Evolutionary conservation across 129 eudicot genomes (phyloP), one percentile per base, ranked within the genome.

Genomic region (Tanacetum coccineum): DNA sequence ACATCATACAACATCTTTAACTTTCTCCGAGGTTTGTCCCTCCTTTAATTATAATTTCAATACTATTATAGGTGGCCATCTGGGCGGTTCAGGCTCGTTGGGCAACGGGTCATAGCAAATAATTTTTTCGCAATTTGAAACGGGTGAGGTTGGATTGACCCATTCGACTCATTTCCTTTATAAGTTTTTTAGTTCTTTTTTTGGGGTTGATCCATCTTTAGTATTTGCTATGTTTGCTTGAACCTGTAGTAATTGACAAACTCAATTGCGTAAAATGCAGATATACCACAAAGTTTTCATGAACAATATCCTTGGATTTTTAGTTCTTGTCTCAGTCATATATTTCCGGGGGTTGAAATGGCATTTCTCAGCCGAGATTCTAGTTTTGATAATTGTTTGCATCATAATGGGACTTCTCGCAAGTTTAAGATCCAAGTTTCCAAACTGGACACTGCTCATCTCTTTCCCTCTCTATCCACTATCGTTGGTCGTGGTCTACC

Each of bases 291-390:
- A 77, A 15, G 96, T 89, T 62, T 76, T 87, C 60, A 76, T 89
- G 93, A 89, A 89, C 87, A 89, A 89, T 62, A 55, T 89, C 51
- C 80, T 83, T 28, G 88, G 92, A 4, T 76, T 89, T 26, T 68
- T 81, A 20, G 93, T 89, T 45, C 91, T 89, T 40, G 71, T 89
- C 22, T 82, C 84, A 2, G 65, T 89, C 12, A 71, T 85, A 20
- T 85, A 76, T 68, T 75, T 77, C 4, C 75, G 82, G 0, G 89
- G 87, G 4, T 46, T 89, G 72, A 45, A 81, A 1, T 89, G 96
- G 90, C 73, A 78, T 55, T 89, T 86, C 80, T 83, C 90, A 0
- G 78, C 83, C 9, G 86, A 86, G 76, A 76, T 86, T 21, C 80
- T 85, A 4, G 72, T 80, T 1, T 83, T 86, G 13, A 67, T 89